Evolutionary conservation across 495 filamentous ascomycete species (phyloP), one percentile per base, ranked within the genome.

Genomic region (Podospora fimiseda): DNA sequence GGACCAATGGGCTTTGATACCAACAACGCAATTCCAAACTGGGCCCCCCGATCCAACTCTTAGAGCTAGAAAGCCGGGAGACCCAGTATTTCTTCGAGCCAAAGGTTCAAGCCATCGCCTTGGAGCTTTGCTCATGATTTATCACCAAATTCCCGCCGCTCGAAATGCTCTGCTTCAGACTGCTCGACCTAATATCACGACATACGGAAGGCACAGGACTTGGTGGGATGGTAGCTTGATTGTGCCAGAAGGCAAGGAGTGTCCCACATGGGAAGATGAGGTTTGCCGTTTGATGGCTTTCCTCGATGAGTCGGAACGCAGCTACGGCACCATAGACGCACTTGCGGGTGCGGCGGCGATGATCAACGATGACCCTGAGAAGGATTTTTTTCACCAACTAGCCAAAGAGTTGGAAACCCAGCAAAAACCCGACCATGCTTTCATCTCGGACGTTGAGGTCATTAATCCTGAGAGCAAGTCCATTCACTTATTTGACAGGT

Each of bases 191-290:
- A n/a, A n/a, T n/a, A n/a, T n/a, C n/a, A n/a, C n/a, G 23, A 78
- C 84, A 48, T 94, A 93, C 56, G 86, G 85, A 1, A 70, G 79
- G 50, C 76, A 87, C 53, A 65, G 77, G 8, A 82, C 92, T 19
- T 96, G 91, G 91, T 96, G 91, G 91, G 84, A 82, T 58, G 91
- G 90, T 5, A 74, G 78, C 9, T 55, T 73, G 0, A 86, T 92
- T 27, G 70, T 77, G 30, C 27, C 67, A n/a, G n/a, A n/a, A n/a
- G 73, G 2, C 76, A 82, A 9, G 79, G 78, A 30, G 74, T 83
- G n/a, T 74, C 66, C 72, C 74, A 69, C 60, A 70, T 71, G 84
- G 49, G 43, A 70, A 15, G 68, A 76, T 19, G 84, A 88, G 60
- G 60, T 80, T 15, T 90, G 95, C 62, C 83, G 91, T 20, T 60